Base-by-base conservation (phyloP, 2,329 filamentous ascomycete genomes). In the Macrophomina pseudophaseolina region DNA sequence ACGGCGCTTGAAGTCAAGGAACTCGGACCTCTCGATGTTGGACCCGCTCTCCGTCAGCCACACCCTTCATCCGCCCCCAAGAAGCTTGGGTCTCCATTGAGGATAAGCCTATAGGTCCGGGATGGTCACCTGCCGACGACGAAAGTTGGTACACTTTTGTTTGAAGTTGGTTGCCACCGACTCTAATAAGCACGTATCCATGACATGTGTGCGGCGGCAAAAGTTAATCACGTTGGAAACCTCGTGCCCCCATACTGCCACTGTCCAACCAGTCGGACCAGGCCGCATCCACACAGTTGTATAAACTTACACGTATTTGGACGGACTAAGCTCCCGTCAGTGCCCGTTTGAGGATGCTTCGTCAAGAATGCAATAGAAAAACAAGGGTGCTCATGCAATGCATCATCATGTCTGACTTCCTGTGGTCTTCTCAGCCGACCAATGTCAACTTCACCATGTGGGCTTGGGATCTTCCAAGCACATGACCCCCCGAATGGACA, bases 151-250 rank as follows among this genome's bases (percentile, higher is more conserved):
- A 12, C 28, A 32, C 56, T 46, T 33, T n/a, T 30, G 28, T 48
- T 32, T 46, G 16, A 46, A 46, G 54, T 16, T 5, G 8, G 23
- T 33, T 12, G 56, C 56, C 40, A 46, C 54, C 40, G 48, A 33
- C 40, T 11, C 33, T 46, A 40, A 48, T 44, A 30, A 60, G 40
- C 42, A 33, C 56, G 56, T 33, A 46, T 44, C 12, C 54, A 59
- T 59, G 54, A 46, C 54, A 44, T 59, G 38, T 12, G 40, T 33
- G 14, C 35, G 54, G 5, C 38, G 5, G 23, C 28, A 46, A 32
- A 44, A 12, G 38, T 38, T 46, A 6, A 44, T 16, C 11, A 28
- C 4, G 33, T n/a, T 14, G 35, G 9, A 18, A 18, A 42, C 53
- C 12, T 4, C 16, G 16, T 6, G 16, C 8, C 38, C 28, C 9